Evolutionary conservation across 176 grass and related monocot genomes (phyloP), one percentile per base, ranked within the genome.

Genomic region (Oryza meyeriana): DNA sequence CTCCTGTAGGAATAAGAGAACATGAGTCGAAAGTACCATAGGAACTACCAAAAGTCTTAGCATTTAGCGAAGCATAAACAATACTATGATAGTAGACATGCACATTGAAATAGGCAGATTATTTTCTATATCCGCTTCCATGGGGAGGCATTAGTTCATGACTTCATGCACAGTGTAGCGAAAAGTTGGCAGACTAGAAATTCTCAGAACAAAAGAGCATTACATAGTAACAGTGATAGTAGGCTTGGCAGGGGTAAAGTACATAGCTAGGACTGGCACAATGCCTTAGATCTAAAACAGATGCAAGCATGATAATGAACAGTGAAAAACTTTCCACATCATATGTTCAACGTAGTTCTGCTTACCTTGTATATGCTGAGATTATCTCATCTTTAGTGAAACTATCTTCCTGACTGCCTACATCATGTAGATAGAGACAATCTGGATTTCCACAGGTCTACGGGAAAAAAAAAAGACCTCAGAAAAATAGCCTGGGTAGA

Each of bases 301-400:
- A 67, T 47, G 74, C 64, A 81, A 81, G 31, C 36, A 62, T 71
- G 65, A 26, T 14, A 85, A 77, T 16, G 45, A 61, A 78, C 26
- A 57, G 8, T 35, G 12, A 42, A 25, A 59, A 25, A 59, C 55
- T 59, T 76, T 71, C 20, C 55, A 85, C n/a, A 41, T 44, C 7
- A 42, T 38, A 66, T 64, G 25, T 72, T 70, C 64, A 64, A 85
- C 22, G 57, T 64, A 78, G 9, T 62, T 59, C 24, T 61, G 30
- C 74, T 66, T 90, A 99, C 93, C 96, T 93, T 45, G 96, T 99
- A 87, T 94, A 99, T 61, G 93, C 97, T 87, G 97, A 99, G 66
- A 99, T 99, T 57, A 99, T 87, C 77, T 99, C 97, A 81, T 99
- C 97, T 85, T 99, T 99, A 55, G 97, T 99, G 67, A 99, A 99